Conservation (phyloP, 2,329 filamentous ascomycete genomes). For the Microdochium paspali region DNA sequence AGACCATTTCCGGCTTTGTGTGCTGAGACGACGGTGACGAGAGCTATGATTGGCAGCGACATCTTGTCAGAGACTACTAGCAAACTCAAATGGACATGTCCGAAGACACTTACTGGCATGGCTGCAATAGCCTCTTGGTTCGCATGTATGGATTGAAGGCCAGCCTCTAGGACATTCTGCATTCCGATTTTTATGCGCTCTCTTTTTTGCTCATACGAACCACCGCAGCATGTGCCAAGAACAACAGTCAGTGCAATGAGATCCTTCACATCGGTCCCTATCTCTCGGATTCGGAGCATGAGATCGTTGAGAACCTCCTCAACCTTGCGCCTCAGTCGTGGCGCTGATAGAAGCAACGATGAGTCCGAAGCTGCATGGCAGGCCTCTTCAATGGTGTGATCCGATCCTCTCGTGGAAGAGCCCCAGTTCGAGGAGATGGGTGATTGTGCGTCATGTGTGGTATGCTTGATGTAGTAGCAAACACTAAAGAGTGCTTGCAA, state of each 20-base stretch:
- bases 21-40: not conserved
- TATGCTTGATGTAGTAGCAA: conserved; percentile 41
- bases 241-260: conserved; percentile 38
- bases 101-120: not conserved
- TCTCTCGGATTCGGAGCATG: conserved; percentile 30
- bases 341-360: conserved; percentile 15
- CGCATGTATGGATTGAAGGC: conserved; percentile 31
- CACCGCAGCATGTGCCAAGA: conserved; percentile 32
- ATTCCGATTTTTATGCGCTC: conserved; percentile 32
- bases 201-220: conserved; percentile 26
- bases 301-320: conserved; percentile 37
- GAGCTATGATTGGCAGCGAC: not conserved
- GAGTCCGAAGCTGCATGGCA: conserved; percentile 16
- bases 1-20: not conserved
- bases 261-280: conserved; percentile 39
- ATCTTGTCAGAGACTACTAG: not conserved
- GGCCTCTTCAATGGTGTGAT: conserved; percentile 12
- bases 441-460: conserved; percentile 6
- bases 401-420: conserved; percentile 5
- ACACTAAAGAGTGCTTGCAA: conserved; percentile 45
- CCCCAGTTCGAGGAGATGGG: conserved; percentile 7
- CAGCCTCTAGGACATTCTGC: conserved; percentile 31
- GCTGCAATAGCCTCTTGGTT: conserved; percentile 21
- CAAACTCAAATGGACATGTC: not conserved
- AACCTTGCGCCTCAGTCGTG: conserved; percentile 20